A percentile compares a stretch with the other conserved stretches of the same genome.
Evolutionary conservation across 176 grass and related monocot genomes (phyloP).

Genomic region (Juncus effusus): DNA sequence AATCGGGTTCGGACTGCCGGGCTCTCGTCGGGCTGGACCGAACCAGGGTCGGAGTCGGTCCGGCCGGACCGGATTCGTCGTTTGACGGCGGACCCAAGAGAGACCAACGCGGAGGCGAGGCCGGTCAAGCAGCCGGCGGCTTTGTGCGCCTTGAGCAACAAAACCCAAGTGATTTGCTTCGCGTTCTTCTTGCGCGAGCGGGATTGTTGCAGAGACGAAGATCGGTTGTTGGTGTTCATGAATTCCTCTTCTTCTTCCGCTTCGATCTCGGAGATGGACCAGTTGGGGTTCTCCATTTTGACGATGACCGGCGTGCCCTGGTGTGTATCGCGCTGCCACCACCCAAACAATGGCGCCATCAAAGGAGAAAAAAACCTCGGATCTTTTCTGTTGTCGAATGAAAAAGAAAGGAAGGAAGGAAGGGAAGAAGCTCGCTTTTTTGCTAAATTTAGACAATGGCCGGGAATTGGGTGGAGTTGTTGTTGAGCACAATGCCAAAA

Average conservation of each 20-base stretch:
- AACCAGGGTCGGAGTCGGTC: conserved; percentile 57
- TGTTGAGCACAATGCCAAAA: conserved; percentile 4
- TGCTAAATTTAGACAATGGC: conserved; percentile 25
- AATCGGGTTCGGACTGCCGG: conserved; percentile 66
- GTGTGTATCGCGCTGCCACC: conserved; percentile 73
- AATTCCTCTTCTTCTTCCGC: conserved; percentile 76
- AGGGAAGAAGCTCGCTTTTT: conserved; percentile 13
- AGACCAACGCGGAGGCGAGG: conserved; percentile 54
- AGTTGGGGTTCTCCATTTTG: conserved; percentile 99
- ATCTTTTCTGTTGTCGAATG: not conserved
- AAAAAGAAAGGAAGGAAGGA: not conserved
- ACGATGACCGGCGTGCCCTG: conserved; percentile 96
- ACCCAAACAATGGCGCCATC: conserved; percentile 72
- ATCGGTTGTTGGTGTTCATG: conserved; percentile 15
- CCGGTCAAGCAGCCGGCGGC: conserved; percentile 80
- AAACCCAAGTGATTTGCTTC: conserved; percentile 97
- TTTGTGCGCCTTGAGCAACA: conserved; percentile 91
- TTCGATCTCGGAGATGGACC: conserved; percentile 93
- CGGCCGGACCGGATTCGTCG: conserved; percentile 59
- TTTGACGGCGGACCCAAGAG: conserved; percentile 53
- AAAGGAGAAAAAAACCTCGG: conserved; percentile 27
- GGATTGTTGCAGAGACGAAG: conserved; percentile 41
- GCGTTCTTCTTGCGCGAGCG: conserved; percentile 72
- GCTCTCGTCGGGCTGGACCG: conserved; percentile 45
- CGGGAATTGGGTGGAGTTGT: not conserved